phyloP scores from a whole-genome alignment of 768 basidiomycete species.

The Serendipita sp. region DNA sequence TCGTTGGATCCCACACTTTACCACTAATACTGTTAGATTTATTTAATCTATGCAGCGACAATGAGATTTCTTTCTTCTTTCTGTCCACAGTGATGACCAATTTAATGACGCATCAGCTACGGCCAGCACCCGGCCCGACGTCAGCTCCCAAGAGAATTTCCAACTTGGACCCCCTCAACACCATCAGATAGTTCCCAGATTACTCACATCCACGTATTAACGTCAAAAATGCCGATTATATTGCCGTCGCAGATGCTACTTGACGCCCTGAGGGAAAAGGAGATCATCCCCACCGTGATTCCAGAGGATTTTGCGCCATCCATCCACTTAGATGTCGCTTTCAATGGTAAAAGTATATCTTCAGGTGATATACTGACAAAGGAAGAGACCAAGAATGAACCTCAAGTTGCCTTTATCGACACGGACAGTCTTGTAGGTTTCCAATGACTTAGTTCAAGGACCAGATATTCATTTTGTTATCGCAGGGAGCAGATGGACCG shows the following conservation, averaged over 20 bases:
- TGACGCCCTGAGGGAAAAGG: background rate
- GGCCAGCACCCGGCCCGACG: background rate
- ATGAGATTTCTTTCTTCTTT: no score
- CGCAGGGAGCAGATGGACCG: background rate
- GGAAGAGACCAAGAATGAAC: background rate
- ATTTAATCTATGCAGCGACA: no score
- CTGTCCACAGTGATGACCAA: no score
- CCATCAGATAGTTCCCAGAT: background rate
- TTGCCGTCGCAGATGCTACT: background rate
- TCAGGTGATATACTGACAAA: background rate
- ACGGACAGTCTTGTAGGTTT: background rate
- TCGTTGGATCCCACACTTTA: no score
- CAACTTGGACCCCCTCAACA: background rate
- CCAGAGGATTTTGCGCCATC: conserved; percentile 1
- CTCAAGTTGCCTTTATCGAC: background rate
- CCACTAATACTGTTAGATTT: no score
- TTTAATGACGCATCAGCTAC: no score
- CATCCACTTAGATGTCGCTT: background rate
- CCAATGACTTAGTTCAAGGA: background rate
- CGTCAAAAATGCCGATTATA: background rate
- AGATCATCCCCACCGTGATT: background rate
- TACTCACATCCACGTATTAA: background rate
- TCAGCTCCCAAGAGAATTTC: background rate
- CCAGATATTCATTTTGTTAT: background rate
- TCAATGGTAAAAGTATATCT: background rate